These are phyloP conservation scores for Sclerotinia nivalis DNA, from an alignment of 2,329 filamentous ascomycete species.

Conservation along the genomic window DNA sequence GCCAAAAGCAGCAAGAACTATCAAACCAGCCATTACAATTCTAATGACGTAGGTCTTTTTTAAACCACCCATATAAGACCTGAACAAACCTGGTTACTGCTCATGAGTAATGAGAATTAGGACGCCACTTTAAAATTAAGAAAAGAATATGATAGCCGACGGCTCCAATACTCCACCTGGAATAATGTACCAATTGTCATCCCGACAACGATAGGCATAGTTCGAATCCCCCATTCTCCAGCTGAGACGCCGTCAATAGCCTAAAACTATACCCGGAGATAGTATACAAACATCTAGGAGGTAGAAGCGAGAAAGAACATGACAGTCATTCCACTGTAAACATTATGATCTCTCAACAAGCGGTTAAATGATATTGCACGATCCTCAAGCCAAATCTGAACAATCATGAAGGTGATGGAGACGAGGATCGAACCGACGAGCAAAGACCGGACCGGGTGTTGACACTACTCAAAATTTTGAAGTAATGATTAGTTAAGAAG, in stretches of 20 bases:
- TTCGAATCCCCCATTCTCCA: constrained; percentile 41
- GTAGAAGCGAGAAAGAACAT: constrained; percentile 39
- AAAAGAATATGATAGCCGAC: background rate
- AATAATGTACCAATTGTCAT: background rate
- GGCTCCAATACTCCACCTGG: background rate
- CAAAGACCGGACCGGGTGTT: no score
- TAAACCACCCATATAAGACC: background rate
- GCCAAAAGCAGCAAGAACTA: background rate
- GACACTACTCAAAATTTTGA: no score
- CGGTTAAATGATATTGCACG: background rate
- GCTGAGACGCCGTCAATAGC: constrained; percentile 43
- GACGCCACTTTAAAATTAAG: background rate
- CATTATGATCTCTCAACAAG: constrained; percentile 23
- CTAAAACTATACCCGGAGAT: constrained; percentile 49
- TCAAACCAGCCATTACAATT: background rate
- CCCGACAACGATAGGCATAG: constrained; percentile 42
- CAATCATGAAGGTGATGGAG: constrained; percentile 31
- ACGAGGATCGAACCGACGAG: constrained; percentile 34
- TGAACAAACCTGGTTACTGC: background rate
- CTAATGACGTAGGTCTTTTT: background rate
- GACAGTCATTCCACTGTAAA: constrained; percentile 43
- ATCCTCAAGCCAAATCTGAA: background rate
- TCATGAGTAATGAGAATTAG: background rate
- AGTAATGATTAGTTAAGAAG: no score
- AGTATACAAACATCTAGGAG: constrained; percentile 45